phyloP scores from a whole-genome alignment of 78 protist genomes.

The Dictyostelium capitatum region DNA sequence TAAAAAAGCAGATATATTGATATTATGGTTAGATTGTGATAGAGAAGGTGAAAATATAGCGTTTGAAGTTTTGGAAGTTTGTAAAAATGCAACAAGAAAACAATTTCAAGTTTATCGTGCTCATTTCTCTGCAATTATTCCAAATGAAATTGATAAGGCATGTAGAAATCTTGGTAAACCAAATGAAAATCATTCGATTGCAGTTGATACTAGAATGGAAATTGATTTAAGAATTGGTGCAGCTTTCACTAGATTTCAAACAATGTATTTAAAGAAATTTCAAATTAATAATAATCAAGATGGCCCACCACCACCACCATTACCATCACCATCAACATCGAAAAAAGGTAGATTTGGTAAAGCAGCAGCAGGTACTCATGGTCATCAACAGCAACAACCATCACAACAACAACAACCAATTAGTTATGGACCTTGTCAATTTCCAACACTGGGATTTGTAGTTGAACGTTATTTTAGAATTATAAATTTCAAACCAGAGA shows the following conservation, averaged over 20 bases:
- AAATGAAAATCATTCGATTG: conserved; percentile 85
- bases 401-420: not conserved
- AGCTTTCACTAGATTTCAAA: conserved; percentile 98
- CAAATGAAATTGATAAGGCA: conserved; percentile 69
- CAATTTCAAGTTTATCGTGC: conserved; percentile 89
- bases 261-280: conserved; percentile 85
- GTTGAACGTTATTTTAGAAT: conserved; percentile 91
- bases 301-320: not conserved
- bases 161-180: conserved; percentile 81
- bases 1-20: conserved; percentile 43
- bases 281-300: not conserved
- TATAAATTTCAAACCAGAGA: conserved; percentile 89
- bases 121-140: conserved; percentile 93
- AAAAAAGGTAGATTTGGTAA: not conserved
- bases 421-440: conserved; percentile 97
- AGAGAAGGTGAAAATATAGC: conserved; percentile 98
- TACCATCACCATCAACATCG: not conserved
- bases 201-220: conserved; percentile 96
- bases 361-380: not conserved
- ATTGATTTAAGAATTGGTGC: conserved; percentile 96
- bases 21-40: conserved; percentile 98
- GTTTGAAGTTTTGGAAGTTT: conserved; percentile 92
- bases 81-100: conserved; percentile 61
- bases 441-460: conserved; percentile 99
- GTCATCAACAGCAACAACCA: not conserved